These are phyloP conservation scores for Coemansia sp. DNA, from an alignment of 192 early-diverging fungal species.

Conservation along the genomic window DNA sequence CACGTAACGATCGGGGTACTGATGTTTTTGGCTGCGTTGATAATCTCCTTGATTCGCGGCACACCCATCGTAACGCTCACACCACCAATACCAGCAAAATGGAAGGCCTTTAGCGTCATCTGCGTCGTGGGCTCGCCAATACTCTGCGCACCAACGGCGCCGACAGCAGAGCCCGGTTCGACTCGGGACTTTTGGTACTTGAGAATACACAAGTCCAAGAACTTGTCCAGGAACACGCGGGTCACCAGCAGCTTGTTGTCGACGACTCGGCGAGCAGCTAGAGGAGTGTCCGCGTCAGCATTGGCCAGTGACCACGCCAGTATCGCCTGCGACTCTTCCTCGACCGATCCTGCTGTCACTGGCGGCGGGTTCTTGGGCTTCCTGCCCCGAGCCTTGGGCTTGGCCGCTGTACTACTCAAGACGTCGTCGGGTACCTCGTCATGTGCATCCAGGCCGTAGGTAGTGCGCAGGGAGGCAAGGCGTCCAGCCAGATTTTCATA, in stretches of 20 bases:
- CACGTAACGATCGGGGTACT: conserved; percentile 90
- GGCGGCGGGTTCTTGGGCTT: conserved; percentile 36
- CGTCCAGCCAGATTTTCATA: conserved; percentile 59
- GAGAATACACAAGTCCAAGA: conserved; percentile 74
- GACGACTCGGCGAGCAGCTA: conserved; percentile 58
- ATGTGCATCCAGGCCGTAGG: conserved; percentile 40
- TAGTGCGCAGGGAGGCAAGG: conserved; percentile 61
- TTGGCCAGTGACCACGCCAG: conserved; percentile 35
- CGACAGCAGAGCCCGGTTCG: conserved; percentile 95
- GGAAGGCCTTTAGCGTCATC: conserved; percentile 99
- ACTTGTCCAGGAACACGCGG: conserved; percentile 69
- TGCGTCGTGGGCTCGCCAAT: conserved; percentile 99
- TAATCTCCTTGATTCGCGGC: conserved; percentile 99
- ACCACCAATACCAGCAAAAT: conserved; percentile 98
- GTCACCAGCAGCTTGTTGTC: conserved; percentile 77
- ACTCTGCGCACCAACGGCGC: conserved; percentile 94
- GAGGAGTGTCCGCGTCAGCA: conserved; percentile 25
- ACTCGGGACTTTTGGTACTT: conserved; percentile 93
- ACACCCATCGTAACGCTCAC: conserved; percentile 99
- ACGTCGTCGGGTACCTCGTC: conserved; percentile 24
- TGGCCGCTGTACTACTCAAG: background rate
- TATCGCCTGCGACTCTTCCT: conserved; percentile 19
- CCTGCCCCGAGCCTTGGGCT: conserved; percentile 32
- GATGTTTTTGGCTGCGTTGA: conserved; percentile 97
- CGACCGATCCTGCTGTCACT: conserved; percentile 14